Evolutionary conservation across 2,329 filamentous ascomycete genomes (phyloP), one percentile per base, ranked within the genome.

Genomic region (Raffaelea ambrosiae): DNA sequence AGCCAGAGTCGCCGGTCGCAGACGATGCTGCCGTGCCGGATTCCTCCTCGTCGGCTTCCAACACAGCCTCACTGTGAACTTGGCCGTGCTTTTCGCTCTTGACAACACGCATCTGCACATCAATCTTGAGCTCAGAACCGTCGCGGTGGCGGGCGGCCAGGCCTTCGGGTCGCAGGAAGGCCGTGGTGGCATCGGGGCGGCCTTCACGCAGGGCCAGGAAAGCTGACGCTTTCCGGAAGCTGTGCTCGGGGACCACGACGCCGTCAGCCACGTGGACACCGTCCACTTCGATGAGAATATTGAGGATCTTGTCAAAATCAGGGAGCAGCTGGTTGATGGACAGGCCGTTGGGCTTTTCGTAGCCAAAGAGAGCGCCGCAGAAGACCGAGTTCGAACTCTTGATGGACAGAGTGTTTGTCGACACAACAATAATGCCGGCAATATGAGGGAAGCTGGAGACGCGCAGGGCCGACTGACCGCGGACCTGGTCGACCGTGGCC

Each of bases 381-480:
- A 98, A 97, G 19, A 94, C 91, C 3, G 88, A 87, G 63, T 98
- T 98, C 9, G 90, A 93, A 66, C 90, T 96, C 61, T 86, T 86
- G 58, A 98, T 86, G 44, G 80, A 79, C 54, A 97, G 74, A 1
- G 77, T 81, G 26, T 81, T 70, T 2, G 91, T 84, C n/a, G 86
- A 84, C 13, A 98, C 74, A 9, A 98, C 90, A 60, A 98, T 83
- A 59, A 98, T 96, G 43, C 93, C 93, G 48, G 93, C 93, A 66
- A 98, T 96, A 61, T 98, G 91, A 16, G 93, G 93, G 55, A 96
- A 95, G 61, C 89, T 95, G 16, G 91, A 95, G 40, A 98, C 79
- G 45, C 88, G 82, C 54, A 98, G 76, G 54, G 87, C 82, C 18
- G 80, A 76, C 55, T 83, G 73, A 39, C 78, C 81, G 31, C 79